phyloP scores from a whole-genome alignment of 495 filamentous ascomycete species.

The Hypomontagnella monticulosa region DNA sequence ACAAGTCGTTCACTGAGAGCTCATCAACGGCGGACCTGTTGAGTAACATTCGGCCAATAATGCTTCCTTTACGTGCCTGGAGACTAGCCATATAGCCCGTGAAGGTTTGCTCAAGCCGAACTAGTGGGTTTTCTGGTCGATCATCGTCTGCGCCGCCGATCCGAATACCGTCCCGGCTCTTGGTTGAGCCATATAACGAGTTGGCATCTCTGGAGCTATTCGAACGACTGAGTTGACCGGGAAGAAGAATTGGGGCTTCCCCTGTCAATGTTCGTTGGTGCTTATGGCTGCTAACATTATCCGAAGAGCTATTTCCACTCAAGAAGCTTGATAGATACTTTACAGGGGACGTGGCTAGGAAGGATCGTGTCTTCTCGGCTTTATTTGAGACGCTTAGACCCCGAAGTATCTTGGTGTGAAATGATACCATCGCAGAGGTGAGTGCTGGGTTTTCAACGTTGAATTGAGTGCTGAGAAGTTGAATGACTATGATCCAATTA shows the following conservation, averaged over 20 bases:
- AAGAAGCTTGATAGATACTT: constrained; percentile 90
- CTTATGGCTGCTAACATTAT: constrained; percentile 45
- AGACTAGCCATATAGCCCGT: constrained; percentile 83
- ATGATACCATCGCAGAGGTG: constrained; percentile 69
- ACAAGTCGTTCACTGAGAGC: constrained; percentile 86
- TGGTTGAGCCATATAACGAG: constrained; percentile 56
- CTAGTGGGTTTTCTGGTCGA: constrained; percentile 64
- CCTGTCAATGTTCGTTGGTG: constrained; percentile 51
- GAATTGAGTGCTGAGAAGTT: constrained; percentile 74
- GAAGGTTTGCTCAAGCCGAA: constrained; percentile 85
- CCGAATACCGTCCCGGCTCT: constrained; percentile 60
- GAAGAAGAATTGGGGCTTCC: constrained; percentile 47
- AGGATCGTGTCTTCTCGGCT: constrained; percentile 67
- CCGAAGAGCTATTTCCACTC: constrained; percentile 57
- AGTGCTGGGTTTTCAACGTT: constrained; percentile 73
- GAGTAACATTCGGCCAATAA: constrained; percentile 78
- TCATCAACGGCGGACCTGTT: constrained; percentile 77
- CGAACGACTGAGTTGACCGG: constrained; percentile 45
- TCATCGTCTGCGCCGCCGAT: constrained; percentile 54
- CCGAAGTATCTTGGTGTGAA: constrained; percentile 77
- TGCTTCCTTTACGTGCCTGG: constrained; percentile 83
- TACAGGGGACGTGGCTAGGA: constrained; percentile 83
- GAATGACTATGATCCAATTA: constrained; percentile 59
- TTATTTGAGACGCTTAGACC: constrained; percentile 71
- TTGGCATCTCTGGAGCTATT: constrained; percentile 57